Conservation (phyloP, 768 basidiomycete genomes). For the Hirschioporus abietinus region DNA sequence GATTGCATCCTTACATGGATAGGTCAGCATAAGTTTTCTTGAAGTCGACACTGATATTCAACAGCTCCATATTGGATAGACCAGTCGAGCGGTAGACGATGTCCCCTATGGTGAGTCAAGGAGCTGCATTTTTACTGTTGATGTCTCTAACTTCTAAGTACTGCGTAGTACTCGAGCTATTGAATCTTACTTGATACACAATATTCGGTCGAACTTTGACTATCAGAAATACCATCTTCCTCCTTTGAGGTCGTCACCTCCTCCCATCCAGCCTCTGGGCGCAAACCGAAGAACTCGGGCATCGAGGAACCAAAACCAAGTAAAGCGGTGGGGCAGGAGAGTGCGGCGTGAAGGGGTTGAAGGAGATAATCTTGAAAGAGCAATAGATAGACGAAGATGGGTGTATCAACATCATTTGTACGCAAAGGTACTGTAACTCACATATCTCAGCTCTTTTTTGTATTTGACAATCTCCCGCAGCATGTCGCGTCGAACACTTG, state of each 20-base stretch:
- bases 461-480: conserved; percentile 33
- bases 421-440: conserved; percentile 65
- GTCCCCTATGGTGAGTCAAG: conserved; percentile 47
- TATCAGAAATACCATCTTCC: conserved; percentile 76
- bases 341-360: conserved; percentile 47
- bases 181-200: conserved; percentile 74
- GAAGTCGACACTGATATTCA: not conserved
- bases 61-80: conserved; percentile 33
- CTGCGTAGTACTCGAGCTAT: conserved; percentile 45
- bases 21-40: conserved; percentile 40
- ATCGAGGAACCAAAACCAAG: conserved; percentile 34
- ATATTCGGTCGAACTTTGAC: conserved; percentile 70
- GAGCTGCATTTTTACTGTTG: not conserved
- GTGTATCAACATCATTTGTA: conserved; percentile 76
- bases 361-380: conserved; percentile 67
- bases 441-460: conserved; percentile 4
- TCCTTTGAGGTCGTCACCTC: conserved; percentile 53
- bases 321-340: conserved; percentile 45
- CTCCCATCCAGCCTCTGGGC: conserved; percentile 26
- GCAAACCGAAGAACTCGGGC: conserved; percentile 28
- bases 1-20: conserved; percentile 87
- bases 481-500: conserved; percentile 86
- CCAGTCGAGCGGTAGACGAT: conserved; percentile 58
- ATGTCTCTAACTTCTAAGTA: not conserved
- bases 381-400: conserved; percentile 70